Base-by-base conservation (phyloP, 352 stramenopile genomes). In the Globisporangium cylindrosporum region DNA sequence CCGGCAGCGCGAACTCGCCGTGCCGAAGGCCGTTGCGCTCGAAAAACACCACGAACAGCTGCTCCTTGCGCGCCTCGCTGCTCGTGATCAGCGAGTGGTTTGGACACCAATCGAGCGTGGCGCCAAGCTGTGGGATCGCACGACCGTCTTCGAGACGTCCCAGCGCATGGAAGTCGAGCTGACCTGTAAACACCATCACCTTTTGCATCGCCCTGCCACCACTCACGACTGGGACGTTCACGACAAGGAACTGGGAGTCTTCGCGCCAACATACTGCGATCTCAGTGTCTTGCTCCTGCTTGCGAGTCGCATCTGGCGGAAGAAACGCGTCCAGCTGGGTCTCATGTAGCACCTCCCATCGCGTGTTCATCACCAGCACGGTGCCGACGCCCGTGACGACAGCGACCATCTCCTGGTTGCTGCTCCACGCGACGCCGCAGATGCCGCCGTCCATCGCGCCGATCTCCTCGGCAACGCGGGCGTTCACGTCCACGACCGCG, bases 1-100 rank as follows among this genome's bases (percentile, higher is more conserved):
- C 34, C 4, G 84, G 78, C 25, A 94, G 71, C 22, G 74, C 65
- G 64, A 96, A 93, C 53, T 94, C 88, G 18, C 88, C 86, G 66
- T 96, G 88, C 1, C 84, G 79, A 49, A 94, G 70, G 1, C 88
- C 88, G 64, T 96, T 96, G 24, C 82, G 75, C 67, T 96, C 88
- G 59, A 96, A 96, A 64, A 95, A 94, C 20, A 93, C 84, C 15
- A 94, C 72, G 36, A 84, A 79, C 29, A 88, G 70, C 59, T 84
- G 69, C 3, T 81, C 74, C 32, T 84, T 86, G 49, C 86, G 75
- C 38, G 69, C 74, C 69, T 95, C 84, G 54, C 75, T 78, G 59
- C 78, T 86, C 9, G 85, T 78, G 55, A 96, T 81, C 4, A 94
- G 73, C 51, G 86, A 86, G 48, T 94, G 78, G 73, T 89, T 89